phyloP scores from a whole-genome alignment of 495 filamentous ascomycete genomes.

The Diplogelasinospora grovesii region DNA sequence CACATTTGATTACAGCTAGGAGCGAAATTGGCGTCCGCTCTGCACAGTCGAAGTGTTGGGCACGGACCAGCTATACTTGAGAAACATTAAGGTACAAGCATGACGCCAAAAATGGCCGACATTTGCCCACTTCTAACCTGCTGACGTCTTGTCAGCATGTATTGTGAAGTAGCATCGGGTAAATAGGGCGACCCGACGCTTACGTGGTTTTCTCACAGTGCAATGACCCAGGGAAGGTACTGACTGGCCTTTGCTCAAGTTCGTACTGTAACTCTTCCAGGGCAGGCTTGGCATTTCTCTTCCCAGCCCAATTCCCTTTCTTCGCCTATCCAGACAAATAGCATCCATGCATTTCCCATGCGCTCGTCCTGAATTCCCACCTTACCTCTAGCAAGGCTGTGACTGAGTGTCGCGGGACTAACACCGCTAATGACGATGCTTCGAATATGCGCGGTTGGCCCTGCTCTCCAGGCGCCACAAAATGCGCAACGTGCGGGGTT shows the following conservation, averaged over 20 bases:
- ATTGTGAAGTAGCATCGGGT: too few species aligned
- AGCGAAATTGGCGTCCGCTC: too few species aligned
- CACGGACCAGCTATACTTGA: too few species aligned
- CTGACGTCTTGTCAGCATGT: too few species aligned
- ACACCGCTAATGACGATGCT: constrained; percentile 1
- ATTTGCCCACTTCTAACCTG: too few species aligned
- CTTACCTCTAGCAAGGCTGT: neutral
- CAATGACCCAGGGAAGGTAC: neutral
- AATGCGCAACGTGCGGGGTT: constrained; percentile 7
- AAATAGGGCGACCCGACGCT: too few species aligned
- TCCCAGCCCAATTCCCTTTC: too few species aligned
- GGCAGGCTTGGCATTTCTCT: neutral
- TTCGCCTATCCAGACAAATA: too few species aligned
- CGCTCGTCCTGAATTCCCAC: constrained; percentile 3
- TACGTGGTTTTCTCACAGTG: constrained; percentile 2
- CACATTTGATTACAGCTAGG: too few species aligned
- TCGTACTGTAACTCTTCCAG: neutral
- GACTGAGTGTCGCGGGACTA: constrained; percentile 1
- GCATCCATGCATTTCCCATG: constrained; percentile 4
- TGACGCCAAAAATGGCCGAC: too few species aligned
- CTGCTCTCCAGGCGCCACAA: constrained; percentile 1
- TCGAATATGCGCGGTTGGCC: constrained; percentile 4
- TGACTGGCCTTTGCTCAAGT: neutral
- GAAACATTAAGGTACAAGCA: too few species aligned
- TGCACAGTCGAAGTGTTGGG: too few species aligned